Percentiles rank a stretch among this genome's conserved stretches.
phyloP scores from a whole-genome alignment of 371 early-diverging fungal genomes.

The Apophysomyces trapeziformis region DNA sequence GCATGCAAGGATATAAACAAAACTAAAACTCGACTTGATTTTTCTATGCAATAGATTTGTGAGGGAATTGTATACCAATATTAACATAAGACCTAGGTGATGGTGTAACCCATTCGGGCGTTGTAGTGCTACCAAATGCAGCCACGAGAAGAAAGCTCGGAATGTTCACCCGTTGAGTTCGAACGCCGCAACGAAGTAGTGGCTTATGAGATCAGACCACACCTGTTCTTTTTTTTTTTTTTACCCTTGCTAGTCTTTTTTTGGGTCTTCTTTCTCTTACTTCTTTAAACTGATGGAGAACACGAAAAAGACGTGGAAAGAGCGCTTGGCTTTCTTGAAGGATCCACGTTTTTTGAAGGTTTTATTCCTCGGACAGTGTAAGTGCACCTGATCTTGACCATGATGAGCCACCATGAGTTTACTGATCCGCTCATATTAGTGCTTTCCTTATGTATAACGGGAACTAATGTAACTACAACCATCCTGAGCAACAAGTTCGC shows the following conservation, averaged over 20 bases:
- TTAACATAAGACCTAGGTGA: no score
- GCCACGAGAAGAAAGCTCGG: no score
- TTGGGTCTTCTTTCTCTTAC: not conserved
- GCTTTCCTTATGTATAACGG: conserved; percentile 75
- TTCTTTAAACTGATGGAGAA: not conserved
- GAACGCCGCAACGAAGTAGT: not conserved
- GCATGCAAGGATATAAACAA: no score
- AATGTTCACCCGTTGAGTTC: no score
- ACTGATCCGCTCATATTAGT: conserved; percentile 17
- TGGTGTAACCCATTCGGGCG: no score
- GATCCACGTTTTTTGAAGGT: conserved; percentile 33
- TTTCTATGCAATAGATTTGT: no score
- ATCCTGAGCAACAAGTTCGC: conserved; percentile 49
- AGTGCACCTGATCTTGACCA: not conserved
- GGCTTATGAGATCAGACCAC: not conserved
- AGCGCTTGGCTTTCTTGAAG: conserved; percentile 28
- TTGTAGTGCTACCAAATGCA: no score
- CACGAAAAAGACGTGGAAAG: conserved; percentile 21
- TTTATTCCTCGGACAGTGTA: conserved; percentile 38
- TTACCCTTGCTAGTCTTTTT: no score
- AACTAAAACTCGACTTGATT: no score
- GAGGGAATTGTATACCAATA: no score
- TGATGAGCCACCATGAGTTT: not conserved
- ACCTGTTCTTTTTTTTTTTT: not conserved
- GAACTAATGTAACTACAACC: conserved; percentile 64